A percentile compares a stretch with the other conserved stretches of the same genome.
Conservation (phyloP, 176 grass and related monocot species). For the Oryza rufipogon region DNA sequence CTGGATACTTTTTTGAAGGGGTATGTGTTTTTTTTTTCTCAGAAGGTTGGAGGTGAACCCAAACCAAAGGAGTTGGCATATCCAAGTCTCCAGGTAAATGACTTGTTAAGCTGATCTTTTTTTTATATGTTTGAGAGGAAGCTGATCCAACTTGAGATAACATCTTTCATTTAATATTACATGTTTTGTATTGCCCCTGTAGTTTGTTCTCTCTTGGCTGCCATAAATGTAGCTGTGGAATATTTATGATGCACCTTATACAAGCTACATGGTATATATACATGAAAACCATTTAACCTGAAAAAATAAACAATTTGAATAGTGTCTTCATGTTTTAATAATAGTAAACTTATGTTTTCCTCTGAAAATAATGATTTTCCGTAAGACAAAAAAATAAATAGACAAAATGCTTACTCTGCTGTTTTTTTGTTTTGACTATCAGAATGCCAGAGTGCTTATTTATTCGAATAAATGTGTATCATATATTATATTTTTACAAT, state of each 20-base stretch:
- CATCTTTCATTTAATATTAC: background rate
- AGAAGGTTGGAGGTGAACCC: slow-evolving; percentile 60
- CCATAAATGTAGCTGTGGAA: background rate
- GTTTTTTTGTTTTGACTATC: background rate
- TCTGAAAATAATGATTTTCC: background rate
- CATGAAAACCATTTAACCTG: background rate
- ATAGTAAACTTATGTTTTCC: background rate
- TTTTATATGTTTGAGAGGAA: background rate
- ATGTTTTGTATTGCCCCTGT: slow-evolving; percentile 26
- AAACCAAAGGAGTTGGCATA: slow-evolving; percentile 60
- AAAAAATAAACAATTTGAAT: background rate
- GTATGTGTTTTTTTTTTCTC: slow-evolving; percentile 32
- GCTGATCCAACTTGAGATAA: background rate
- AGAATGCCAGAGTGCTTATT: background rate
- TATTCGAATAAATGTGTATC: background rate
- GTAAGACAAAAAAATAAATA: background rate
- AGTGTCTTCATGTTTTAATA: slow-evolving; percentile 4
- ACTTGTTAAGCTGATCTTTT: background rate
- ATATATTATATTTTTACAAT: background rate
- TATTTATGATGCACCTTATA: slow-evolving; percentile 5
- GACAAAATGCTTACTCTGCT: background rate
- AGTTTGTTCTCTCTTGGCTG: background rate
- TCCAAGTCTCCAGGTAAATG: slow-evolving; percentile 73
- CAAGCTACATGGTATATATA: background rate
- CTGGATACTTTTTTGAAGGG: background rate